These are phyloP conservation scores for Oryza coarctata DNA, from an alignment of 176 grass and related monocot species.

Conservation along the genomic window DNA sequence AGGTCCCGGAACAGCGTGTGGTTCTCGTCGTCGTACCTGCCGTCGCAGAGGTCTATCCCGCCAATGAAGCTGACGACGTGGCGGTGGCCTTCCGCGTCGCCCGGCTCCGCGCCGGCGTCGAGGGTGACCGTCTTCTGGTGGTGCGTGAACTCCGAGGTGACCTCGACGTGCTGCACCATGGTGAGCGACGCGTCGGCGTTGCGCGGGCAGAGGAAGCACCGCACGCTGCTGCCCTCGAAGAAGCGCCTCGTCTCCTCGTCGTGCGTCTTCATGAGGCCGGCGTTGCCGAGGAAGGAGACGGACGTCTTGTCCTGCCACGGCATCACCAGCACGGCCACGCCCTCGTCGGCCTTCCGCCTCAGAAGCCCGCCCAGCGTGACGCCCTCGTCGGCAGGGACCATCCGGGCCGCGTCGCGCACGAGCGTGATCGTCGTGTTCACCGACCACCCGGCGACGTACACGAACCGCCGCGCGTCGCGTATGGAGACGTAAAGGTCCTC, in stretches of 20 bases:
- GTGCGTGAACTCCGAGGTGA: conserved; percentile 73
- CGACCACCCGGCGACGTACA: conserved; percentile 81
- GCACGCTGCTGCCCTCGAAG: conserved; percentile 67
- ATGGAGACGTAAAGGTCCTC: conserved; percentile 69
- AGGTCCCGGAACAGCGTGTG: conserved; percentile 73
- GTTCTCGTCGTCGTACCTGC: conserved; percentile 86
- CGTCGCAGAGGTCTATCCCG: conserved; percentile 58
- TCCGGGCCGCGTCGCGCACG: conserved; percentile 62
- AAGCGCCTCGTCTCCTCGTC: conserved; percentile 69
- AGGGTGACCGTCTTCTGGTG: conserved; percentile 87
- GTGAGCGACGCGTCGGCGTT: conserved; percentile 60
- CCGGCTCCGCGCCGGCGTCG: conserved; percentile 37
- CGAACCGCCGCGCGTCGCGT: conserved; percentile 62
- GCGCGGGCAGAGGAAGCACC: conserved; percentile 82
- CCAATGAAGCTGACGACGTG: conserved; percentile 29
- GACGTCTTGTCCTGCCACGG: conserved; percentile 88
- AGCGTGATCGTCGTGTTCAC: conserved; percentile 62
- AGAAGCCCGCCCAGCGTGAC: conserved; percentile 73
- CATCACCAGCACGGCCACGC: conserved; percentile 84
- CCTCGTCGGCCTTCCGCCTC: conserved; percentile 77
- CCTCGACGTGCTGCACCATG: conserved; percentile 58
- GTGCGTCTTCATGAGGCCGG: conserved; percentile 77
- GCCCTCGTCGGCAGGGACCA: conserved; percentile 55
- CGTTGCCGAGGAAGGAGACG: conserved; percentile 63
- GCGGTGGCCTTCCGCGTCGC: not conserved